Evolutionary conservation across 1,139 yeast genomes (phyloP).

Genomic region (Pichia sp.): DNA sequence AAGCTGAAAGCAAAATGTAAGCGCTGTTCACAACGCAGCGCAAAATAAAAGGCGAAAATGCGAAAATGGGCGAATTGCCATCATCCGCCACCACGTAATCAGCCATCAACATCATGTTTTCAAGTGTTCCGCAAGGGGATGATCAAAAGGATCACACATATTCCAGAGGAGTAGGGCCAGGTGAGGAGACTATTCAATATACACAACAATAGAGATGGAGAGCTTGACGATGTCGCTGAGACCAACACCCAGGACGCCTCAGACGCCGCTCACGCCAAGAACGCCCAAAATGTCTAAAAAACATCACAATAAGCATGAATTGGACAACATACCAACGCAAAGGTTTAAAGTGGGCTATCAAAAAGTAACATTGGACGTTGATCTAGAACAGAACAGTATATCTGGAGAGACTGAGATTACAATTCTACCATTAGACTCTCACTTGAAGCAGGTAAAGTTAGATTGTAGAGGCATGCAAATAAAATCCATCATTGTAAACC

Average conservation of each 20-base stretch:
- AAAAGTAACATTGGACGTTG: conserved; percentile 60
- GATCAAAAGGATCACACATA: too few species aligned
- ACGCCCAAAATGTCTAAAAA: conserved; percentile 21
- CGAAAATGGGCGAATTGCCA: too few species aligned
- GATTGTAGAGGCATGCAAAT: conserved; percentile 79
- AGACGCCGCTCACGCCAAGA: conserved; percentile 25
- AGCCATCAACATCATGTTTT: too few species aligned
- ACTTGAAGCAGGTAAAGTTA: conserved; percentile 51
- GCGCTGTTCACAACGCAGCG: too few species aligned
- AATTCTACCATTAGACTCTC: conserved; percentile 60
- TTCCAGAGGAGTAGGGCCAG: too few species aligned
- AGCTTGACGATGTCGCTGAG: conserved; percentile 10
- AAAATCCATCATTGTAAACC: conserved; percentile 57
- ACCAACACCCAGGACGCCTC: conserved; percentile 20
- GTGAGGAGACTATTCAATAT: too few species aligned
- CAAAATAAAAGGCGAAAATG: too few species aligned
- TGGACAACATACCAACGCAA: conserved; percentile 25
- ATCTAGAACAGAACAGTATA: conserved; percentile 44
- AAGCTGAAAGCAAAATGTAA: too few species aligned
- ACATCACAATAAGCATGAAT: conserved; percentile 22
- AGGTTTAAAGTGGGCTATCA: conserved; percentile 60
- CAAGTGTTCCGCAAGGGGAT: too few species aligned
- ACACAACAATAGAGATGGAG: too few species aligned
- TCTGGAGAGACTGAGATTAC: conserved; percentile 82
- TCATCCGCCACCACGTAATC: too few species aligned